Percentiles rank a stretch among this genome's conserved stretches.
These are phyloP conservation scores for Verticillium isaacii DNA, from an alignment of 2,329 filamentous ascomycete genomes.

Conservation along the genomic window DNA sequence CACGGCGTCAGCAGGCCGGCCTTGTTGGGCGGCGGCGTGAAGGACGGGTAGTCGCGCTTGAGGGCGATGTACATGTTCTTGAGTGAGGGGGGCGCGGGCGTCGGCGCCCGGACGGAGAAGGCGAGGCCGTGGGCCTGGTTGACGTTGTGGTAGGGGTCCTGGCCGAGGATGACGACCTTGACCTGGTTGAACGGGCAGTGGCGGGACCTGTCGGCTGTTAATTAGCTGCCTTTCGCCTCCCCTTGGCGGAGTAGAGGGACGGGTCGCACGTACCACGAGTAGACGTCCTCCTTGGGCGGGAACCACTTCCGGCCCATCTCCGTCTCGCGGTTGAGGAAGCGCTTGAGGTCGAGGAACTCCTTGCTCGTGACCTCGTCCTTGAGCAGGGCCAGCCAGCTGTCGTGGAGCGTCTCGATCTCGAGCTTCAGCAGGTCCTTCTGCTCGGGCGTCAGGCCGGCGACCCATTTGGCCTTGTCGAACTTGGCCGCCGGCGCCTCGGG, in stretches of 20 bases:
- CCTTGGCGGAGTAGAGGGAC: background rate
- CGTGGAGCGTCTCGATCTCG: slow-evolving; percentile 88
- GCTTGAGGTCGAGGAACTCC: slow-evolving; percentile 84
- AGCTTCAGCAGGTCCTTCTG: slow-evolving; percentile 78
- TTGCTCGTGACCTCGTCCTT: slow-evolving; percentile 78
- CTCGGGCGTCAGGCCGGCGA: slow-evolving; percentile 72
- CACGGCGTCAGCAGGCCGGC: slow-evolving; percentile 85
- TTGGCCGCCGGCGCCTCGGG: slow-evolving; percentile 35
- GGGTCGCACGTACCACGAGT: slow-evolving; percentile 69
- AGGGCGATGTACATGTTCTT: slow-evolving; percentile 91
- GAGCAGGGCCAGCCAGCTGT: slow-evolving; percentile 84
- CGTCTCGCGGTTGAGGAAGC: slow-evolving; percentile 77
- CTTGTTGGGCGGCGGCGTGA: slow-evolving; percentile 68
- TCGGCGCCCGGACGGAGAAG: slow-evolving; percentile 90
- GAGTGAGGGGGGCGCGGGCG: slow-evolving; percentile 81
- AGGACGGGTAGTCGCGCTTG: slow-evolving; percentile 81
- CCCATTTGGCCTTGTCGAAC: slow-evolving; percentile 90
- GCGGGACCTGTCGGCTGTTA: slow-evolving; percentile 64
- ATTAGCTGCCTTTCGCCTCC: too few species aligned
- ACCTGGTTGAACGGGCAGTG: slow-evolving; percentile 85
- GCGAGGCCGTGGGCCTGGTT: slow-evolving; percentile 96
- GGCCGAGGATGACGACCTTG: slow-evolving; percentile 89
- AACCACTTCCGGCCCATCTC: slow-evolving; percentile 73
- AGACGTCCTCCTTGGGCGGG: slow-evolving; percentile 82
- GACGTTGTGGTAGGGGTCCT: slow-evolving; percentile 94